Evolutionary conservation across 345 rosid genomes (phyloP), one percentile per base, ranked within the genome.

Genomic region (Orychophragmus violaceus): DNA sequence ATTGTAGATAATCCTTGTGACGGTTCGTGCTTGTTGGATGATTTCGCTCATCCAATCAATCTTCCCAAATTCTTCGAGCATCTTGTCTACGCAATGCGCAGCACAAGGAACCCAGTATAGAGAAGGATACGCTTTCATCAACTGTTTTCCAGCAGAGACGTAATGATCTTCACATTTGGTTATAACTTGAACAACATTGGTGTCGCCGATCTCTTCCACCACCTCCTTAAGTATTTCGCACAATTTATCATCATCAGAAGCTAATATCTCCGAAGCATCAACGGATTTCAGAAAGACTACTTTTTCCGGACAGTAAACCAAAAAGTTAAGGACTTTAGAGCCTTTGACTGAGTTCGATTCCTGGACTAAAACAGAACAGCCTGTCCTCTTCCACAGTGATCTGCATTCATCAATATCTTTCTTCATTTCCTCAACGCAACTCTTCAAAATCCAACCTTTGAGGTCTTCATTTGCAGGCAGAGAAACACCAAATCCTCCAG

Each of bases 21-120:
- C 81, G 32, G 91, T 76, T 79, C 76, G 80, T 64, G 99, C 97
- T 68, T 88, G 93, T 64, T 80, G 87, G 49, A 90, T 79, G 19
- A 82, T 75, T 18, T 74, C 79, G 37, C 77, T 69, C 64, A 94
- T 82, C 97, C 92, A 85, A 19, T 79, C 55, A 2, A 75, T 8
- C 71, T 75, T 69, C 10, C 66, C 70, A 25, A 94, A 82, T 54
- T 88, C 96, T 68, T 83, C 90, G 2, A 94, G 90, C 76, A 94
- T 90, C 78, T 80, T 71, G 78, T 85, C 91, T 25, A 88, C 64
- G 74, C 85, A 87, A 41, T 67, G 82, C 57, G 81, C 80, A 46
- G 96, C 89, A 75, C 97, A 90, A 54, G 97, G 95, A 68, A 91
- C 82, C 96, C 97, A 94, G 32, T 83, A 94, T 11, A 94, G 74